A percentile compares a stretch with the other conserved stretches of the same genome.
phyloP scores from a whole-genome alignment of 495 filamentous ascomycete genomes.

The Staphylotrichum longicolle region DNA sequence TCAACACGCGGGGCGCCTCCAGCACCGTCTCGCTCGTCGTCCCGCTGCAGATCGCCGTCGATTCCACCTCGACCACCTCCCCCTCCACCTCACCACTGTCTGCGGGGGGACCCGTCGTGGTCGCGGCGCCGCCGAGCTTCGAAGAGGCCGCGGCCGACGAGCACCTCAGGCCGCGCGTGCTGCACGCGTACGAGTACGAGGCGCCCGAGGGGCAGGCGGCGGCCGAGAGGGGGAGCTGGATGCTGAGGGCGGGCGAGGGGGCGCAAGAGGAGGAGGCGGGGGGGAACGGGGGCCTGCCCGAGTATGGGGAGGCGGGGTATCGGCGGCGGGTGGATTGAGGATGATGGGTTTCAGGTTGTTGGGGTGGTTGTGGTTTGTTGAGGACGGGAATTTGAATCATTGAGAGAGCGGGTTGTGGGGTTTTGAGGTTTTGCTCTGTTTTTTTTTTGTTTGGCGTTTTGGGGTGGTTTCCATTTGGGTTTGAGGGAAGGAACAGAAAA shows the following conservation, averaged over 20 bases:
- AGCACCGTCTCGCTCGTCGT: slow-evolving; percentile 64
- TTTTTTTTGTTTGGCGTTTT: too few relatives aligned
- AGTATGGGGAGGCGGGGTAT: slow-evolving; percentile 27
- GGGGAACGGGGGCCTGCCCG: slow-evolving; percentile 28
- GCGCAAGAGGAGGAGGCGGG: neutral
- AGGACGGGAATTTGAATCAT: neutral
- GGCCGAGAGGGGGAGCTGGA: slow-evolving; percentile 8
- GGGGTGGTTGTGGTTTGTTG: neutral
- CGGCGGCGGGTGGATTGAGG: slow-evolving; percentile 5
- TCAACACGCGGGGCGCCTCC: slow-evolving; percentile 52
- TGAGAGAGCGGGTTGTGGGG: too few relatives aligned
- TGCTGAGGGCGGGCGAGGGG: slow-evolving; percentile 7
- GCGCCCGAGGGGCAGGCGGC: neutral
- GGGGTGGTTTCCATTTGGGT: too few relatives aligned
- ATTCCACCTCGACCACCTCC: slow-evolving; percentile 20
- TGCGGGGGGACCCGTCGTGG: neutral
- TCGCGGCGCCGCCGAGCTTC: slow-evolving; percentile 25
- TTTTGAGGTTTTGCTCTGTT: too few relatives aligned
- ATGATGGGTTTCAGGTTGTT: neutral
- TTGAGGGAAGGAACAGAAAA: too few relatives aligned
- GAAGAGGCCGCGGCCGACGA: slow-evolving; percentile 47
- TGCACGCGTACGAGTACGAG: slow-evolving; percentile 23
- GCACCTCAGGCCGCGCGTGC: slow-evolving; percentile 46
- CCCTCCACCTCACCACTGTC: too few relatives aligned
- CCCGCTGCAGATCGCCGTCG: slow-evolving; percentile 71